Evolutionary conservation across 306 rosid genomes (phyloP).

Genomic region (Vigna reflexopilosa): DNA sequence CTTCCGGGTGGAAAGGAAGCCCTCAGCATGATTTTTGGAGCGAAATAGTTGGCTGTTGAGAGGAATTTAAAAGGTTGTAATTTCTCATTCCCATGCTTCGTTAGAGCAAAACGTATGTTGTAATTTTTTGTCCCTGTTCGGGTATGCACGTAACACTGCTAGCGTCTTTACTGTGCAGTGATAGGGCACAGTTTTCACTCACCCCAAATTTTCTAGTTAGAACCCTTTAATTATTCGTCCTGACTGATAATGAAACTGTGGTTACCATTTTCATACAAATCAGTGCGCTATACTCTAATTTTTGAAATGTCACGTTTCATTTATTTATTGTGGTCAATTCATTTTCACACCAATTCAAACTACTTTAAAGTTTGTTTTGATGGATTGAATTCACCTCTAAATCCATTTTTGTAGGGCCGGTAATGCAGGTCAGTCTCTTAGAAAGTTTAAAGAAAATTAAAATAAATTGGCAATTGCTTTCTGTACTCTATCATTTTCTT

Average conservation of each 20-base stretch:
- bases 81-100: constrained; percentile 24
- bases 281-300: background rate
- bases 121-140: constrained; percentile 32
- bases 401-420: too few relatives aligned
- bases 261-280: background rate
- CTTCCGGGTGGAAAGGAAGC: constrained; percentile 18
- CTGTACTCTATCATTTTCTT: too few relatives aligned
- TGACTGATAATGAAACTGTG: constrained; percentile 21
- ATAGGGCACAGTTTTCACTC: constrained; percentile 25
- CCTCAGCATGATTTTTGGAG: constrained; percentile 34
- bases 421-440: too few relatives aligned
- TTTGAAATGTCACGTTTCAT: too few relatives aligned
- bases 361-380: too few relatives aligned
- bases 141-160: constrained; percentile 40
- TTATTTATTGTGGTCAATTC: background rate
- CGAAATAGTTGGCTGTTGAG: constrained; percentile 30
- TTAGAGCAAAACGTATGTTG: constrained; percentile 29
- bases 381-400: too few relatives aligned
- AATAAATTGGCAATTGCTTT: too few relatives aligned
- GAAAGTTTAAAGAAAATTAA: too few relatives aligned
- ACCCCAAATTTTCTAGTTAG: constrained; percentile 4
- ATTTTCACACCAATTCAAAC: too few relatives aligned
- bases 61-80: constrained; percentile 34
- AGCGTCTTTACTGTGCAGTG: constrained; percentile 22
- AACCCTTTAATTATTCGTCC: background rate